These are phyloP conservation scores for Salix brachista DNA, from an alignment of 345 rosid genomes.

Conservation along the genomic window DNA sequence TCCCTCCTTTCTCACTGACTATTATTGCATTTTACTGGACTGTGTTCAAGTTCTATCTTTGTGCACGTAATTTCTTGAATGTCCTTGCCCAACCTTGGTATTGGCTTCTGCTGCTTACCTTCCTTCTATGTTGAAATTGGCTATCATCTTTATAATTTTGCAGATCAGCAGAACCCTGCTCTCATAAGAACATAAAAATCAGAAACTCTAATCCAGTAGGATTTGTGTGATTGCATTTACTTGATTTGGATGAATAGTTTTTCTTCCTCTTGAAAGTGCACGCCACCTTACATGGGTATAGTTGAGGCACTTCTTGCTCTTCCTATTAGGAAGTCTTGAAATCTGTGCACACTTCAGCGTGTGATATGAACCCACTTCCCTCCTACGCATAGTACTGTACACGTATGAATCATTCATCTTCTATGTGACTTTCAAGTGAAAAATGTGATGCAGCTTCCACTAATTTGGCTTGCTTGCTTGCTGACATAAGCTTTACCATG, in stretches of 20 bases:
- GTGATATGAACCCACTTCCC: not conserved
- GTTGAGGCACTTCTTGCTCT: not conserved
- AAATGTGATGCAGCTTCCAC: not conserved
- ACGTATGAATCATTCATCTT: not conserved
- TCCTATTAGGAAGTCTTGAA: not conserved
- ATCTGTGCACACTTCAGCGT: not conserved
- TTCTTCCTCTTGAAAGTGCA: not conserved
- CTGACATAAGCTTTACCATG: conserved; percentile 15
- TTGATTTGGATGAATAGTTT: not conserved
- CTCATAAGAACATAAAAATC: not conserved
- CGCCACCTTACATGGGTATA: not conserved
- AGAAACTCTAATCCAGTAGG: not conserved
- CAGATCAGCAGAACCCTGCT: not conserved
- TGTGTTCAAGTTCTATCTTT: not conserved
- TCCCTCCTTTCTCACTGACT: not conserved
- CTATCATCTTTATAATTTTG: not conserved
- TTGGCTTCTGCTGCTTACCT: not conserved
- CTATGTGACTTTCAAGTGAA: conserved; percentile 8
- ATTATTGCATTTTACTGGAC: too few relatives aligned
- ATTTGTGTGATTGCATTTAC: not conserved
- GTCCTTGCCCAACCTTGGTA: not conserved
- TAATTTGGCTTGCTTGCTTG: not conserved
- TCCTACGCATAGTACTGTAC: not conserved
- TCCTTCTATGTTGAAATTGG: not conserved
- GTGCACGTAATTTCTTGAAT: not conserved